These are phyloP conservation scores for Xylaria sp. DNA, from an alignment of 2,329 filamentous ascomycete species.

Conservation along the genomic window DNA sequence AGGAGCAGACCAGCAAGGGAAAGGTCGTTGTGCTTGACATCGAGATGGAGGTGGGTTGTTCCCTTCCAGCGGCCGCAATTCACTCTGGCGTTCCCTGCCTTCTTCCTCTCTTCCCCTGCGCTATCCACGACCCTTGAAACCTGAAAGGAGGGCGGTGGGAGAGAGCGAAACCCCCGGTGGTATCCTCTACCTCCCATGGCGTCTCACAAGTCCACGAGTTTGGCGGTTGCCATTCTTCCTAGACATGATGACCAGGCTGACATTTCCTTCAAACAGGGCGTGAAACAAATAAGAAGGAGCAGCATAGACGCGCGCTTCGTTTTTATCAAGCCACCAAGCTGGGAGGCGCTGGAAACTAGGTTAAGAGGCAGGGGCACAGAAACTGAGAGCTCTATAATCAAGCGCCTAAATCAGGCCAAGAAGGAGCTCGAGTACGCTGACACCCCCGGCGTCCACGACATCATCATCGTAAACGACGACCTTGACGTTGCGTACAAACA, in stretches of 20 bases:
- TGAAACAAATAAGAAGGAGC: conserved; percentile 88
- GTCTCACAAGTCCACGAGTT: not conserved
- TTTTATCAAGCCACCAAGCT: conserved; percentile 81
- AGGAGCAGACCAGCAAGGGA: conserved; percentile 73
- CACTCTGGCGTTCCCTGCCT: not conserved
- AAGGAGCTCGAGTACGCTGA: conserved; percentile 76
- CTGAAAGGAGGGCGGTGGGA: not conserved
- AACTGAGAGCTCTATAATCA: conserved; percentile 71
- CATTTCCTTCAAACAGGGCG: conserved; percentile 58
- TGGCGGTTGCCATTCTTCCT: not conserved
- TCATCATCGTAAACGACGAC: conserved; percentile 68
- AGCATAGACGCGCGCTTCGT: conserved; percentile 74
- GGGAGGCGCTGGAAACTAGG: conserved; percentile 75
- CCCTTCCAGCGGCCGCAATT: not conserved
- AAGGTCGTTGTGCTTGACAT: conserved; percentile 87
- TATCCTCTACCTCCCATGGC: not conserved
- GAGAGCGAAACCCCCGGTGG: not conserved
- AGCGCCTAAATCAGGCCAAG: conserved; percentile 73
- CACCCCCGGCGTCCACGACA: conserved; percentile 69
- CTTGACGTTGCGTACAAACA: conserved; percentile 58
- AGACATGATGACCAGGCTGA: not conserved
- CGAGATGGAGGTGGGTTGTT: conserved; percentile 81
- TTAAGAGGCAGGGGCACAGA: conserved; percentile 80
- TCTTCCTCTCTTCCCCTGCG: not conserved
- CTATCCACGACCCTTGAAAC: not conserved